Base-by-base conservation (phyloP, 202 grass and related monocot genomes). In the Musa balbisiana region DNA sequence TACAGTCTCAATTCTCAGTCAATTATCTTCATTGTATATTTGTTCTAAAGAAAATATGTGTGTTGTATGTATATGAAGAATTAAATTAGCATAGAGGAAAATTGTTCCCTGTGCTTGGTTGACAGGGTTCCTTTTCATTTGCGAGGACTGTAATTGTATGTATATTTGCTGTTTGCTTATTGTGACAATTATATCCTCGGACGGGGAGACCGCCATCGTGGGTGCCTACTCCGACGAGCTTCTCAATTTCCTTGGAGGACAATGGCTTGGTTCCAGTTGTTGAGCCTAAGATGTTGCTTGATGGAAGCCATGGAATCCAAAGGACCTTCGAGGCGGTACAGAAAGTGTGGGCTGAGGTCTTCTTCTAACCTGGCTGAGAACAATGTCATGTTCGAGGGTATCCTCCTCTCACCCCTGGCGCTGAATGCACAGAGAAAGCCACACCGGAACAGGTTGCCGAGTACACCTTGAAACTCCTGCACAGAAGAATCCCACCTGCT, bases 221-320 rank as follows among this genome's bases (percentile, higher is more conserved):
- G 25, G 25, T 25, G 25, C 25, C 25, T 1, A 1, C 25, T 25
- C 25, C 25, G 27, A 27, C 27, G 0, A 27, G 27, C 27, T 27
- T 27, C 27, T 2, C 27, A 27, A 2, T 27, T 27, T 82, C 64
- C 62, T 67, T 26, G 2, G 70, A 96, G 93, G 93, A 97, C 51
- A 97, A 97, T 78, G 93, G 93, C 8, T 80, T 97, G 82, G 93
- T 97, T 77, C 93, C 93, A 2, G 92, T 97, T n/a, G 93, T 97
- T 22, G 93, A 97, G 86, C 93, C 93, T 26, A 87, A 92, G 21
- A 97, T 97, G 80, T 82, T 97, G 15, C 84, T 97, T 1, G 93
- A 92, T 16, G 93, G 90, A n/a, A 84, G 92, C 43, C 93, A 97
- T 11, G 80, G 78, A 69, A 97, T 97, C n/a, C 86, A 97, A 3